phyloP scores from a whole-genome alignment of 176 grass and related monocot species.

The Zoysia pacifica region DNA sequence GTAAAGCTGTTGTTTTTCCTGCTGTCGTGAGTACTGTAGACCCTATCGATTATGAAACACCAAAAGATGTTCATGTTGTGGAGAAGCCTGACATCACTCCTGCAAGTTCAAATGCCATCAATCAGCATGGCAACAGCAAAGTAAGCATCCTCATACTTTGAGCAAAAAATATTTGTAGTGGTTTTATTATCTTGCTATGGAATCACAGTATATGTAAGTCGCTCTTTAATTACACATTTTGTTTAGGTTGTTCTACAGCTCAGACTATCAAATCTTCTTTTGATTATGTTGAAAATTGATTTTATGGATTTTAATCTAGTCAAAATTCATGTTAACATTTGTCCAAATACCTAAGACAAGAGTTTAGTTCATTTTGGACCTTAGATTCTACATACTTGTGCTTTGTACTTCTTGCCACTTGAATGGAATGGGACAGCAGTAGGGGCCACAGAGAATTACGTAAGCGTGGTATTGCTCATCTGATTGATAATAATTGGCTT shows the following conservation, averaged over 20 bases:
- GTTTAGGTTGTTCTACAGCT: not conserved
- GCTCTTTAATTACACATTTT: not conserved
- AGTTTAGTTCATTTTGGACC: not conserved
- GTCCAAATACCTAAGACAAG: not conserved
- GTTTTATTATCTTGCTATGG: not conserved
- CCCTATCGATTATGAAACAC: slow-evolving; percentile 53
- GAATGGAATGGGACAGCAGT: slow-evolving; percentile 23
- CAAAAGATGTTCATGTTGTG: slow-evolving; percentile 66
- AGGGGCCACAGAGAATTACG: not conserved
- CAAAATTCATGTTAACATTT: slow-evolving; percentile 12
- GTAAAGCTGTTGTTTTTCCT: slow-evolving; percentile 46
- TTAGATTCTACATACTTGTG: not conserved
- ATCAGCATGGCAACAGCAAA: slow-evolving; percentile 46
- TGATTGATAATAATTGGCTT: not conserved
- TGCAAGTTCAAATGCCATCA: slow-evolving; percentile 41
- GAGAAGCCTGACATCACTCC: slow-evolving; percentile 57
- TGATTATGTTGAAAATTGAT: not conserved
- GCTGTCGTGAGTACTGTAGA: slow-evolving; percentile 57
- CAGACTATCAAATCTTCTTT: not conserved
- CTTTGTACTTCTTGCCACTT: slow-evolving; percentile 14
- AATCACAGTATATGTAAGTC: not conserved
- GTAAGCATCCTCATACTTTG: slow-evolving; percentile 41
- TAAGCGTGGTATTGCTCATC: slow-evolving; percentile 2
- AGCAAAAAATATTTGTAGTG: not conserved
- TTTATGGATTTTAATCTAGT: not conserved